Base-by-base conservation (phyloP, 2,329 filamentous ascomycete genomes). In the Aspergillus sergii region DNA sequence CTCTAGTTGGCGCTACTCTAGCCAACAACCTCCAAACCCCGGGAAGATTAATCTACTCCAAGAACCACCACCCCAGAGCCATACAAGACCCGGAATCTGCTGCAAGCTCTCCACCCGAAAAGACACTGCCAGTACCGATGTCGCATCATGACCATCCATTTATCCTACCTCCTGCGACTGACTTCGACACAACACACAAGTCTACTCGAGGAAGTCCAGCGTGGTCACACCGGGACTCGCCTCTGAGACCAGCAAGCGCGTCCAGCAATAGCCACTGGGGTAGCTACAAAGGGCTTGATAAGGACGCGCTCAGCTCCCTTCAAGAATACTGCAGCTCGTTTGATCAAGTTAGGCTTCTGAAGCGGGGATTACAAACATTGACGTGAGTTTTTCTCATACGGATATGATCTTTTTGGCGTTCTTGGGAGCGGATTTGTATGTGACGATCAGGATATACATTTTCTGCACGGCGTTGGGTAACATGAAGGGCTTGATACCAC, bases 311-410 rank as follows among this genome's bases (percentile, higher is more conserved):
- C 21, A 26, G 32, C 21, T 55, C 34, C 12, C 34, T 55, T 12
- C 51, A 55, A 4, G 51, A 55, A 39, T 55, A 55, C 51, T 55
- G 51, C n/a, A 55, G 51, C 34, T 55, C 51, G 14, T 55, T 55
- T 19, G 51, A 55, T 39, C n/a, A 55, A 55, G 51, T 55, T 2
- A 14, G 51, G 14, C 21, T 55, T 16, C 11, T 55, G 21, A 55
- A 39, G 16, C 30, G 51, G 3, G 51, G 51, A 5, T 32, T 55
- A 26, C 51, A 55, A 12, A 55, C 32, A 19, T 19, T 55, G 12
- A 34, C 10, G n/a, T 54, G 32, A 36, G 3, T 28, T 30, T 30
- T 48, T 14, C n/a, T 45, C n/a, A 12, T 28, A 10, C 26, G 6
- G 28, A 28, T 23, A 23, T 12, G 45, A 14, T 16, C 16, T 1